phyloP scores from a whole-genome alignment of 2,329 filamentous ascomycete species.

The Sclerotinia glacialis region DNA sequence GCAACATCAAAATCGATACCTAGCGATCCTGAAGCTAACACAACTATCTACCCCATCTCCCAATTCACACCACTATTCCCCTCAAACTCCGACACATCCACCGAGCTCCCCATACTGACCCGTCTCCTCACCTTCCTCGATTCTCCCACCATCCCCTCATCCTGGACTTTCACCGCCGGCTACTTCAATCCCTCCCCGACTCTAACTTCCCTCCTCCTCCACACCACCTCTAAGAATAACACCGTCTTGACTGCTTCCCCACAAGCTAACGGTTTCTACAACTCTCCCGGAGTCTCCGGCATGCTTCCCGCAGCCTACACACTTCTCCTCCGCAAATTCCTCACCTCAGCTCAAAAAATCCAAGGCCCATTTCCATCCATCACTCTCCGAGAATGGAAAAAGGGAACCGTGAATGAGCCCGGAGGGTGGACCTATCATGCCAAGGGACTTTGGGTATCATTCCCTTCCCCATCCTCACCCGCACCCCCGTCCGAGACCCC shows the following conservation, averaged over 20 bases:
- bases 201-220: constrained; percentile 75
- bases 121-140: constrained; percentile 69
- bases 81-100: constrained; percentile 73
- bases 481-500: background rate
- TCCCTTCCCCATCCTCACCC: constrained; percentile 39
- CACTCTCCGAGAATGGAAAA: constrained; percentile 80
- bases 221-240: constrained; percentile 57
- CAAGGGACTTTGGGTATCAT: constrained; percentile 88
- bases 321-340: constrained; percentile 77
- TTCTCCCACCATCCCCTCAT: constrained; percentile 62
- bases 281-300: constrained; percentile 81
- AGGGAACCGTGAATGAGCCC: constrained; percentile 74
- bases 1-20: background rate
- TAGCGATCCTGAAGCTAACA: constrained; percentile 47
- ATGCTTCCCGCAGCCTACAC: constrained; percentile 92
- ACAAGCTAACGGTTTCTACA: constrained; percentile 92
- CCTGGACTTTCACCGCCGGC: constrained; percentile 95
- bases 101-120: constrained; percentile 80
- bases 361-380: constrained; percentile 45
- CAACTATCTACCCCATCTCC: constrained; percentile 78
- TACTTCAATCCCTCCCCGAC: constrained; percentile 96
- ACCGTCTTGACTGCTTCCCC: constrained; percentile 91
- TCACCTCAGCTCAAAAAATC: constrained; percentile 47
- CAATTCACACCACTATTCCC: constrained; percentile 84
- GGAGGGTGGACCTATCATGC: constrained; percentile 97